Evolutionary conservation across 2,329 filamentous ascomycete genomes (phyloP).

Genomic region (Blastomyces gilchristii): DNA sequence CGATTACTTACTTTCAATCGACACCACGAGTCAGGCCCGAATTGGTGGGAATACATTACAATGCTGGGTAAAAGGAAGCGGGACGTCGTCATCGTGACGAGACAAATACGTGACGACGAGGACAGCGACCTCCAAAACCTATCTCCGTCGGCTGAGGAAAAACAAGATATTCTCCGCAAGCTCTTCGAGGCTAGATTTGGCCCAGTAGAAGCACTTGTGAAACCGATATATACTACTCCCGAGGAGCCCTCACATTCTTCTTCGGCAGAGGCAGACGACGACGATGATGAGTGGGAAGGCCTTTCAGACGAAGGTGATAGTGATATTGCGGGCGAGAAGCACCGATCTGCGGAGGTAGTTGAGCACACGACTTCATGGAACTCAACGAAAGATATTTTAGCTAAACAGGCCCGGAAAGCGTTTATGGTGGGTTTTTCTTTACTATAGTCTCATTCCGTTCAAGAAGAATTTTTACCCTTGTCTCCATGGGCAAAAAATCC

Average conservation of each 20-base stretch:
- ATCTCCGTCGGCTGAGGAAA: slow-evolving; percentile 38
- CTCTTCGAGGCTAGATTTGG: slow-evolving; percentile 85
- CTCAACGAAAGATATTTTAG: slow-evolving; percentile 40
- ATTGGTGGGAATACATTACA: background rate
- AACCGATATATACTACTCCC: slow-evolving; percentile 10
- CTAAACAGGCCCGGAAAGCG: slow-evolving; percentile 61
- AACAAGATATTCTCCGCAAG: slow-evolving; percentile 65
- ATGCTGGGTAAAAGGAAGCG: slow-evolving; percentile 43
- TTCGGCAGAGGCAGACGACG: slow-evolving; percentile 16
- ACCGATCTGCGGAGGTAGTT: slow-evolving; percentile 47
- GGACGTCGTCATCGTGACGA: slow-evolving; percentile 26
- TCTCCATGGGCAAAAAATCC: background rate
- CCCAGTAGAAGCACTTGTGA: slow-evolving; percentile 47
- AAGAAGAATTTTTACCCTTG: background rate
- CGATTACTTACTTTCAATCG: background rate
- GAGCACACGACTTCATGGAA: slow-evolving; percentile 46
- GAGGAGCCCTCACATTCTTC: slow-evolving; percentile 9
- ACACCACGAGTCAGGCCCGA: background rate
- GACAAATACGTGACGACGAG: slow-evolving; percentile 17
- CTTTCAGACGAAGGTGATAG: slow-evolving; percentile 37
- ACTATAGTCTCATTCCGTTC: background rate
- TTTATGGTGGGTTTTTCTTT: slow-evolving; percentile 54
- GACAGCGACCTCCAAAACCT: slow-evolving; percentile 18
- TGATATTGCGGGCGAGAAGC: slow-evolving; percentile 30
- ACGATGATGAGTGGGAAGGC: slow-evolving; percentile 52